Conservation (phyloP, 148 eudicot species). For the Spergularia bocconei region DNA sequence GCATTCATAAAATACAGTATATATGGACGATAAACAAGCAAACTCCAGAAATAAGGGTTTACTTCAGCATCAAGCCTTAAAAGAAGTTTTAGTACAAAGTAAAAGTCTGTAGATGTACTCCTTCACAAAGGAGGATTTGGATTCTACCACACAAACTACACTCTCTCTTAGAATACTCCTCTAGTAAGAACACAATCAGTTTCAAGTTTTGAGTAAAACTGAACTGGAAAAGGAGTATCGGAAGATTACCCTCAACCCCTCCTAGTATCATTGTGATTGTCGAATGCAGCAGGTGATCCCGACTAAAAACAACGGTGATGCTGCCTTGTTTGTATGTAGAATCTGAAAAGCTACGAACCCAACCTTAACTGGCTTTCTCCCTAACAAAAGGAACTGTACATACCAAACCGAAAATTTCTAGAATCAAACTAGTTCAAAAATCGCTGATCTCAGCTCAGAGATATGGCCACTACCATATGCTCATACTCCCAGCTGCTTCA, state of each 20-base stretch:
- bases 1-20: too few species aligned
- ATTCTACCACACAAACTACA: conserved; percentile 8
- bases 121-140: not conserved
- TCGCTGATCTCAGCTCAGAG: conserved; percentile 5
- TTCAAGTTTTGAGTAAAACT: conserved; percentile 13
- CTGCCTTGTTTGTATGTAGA: conserved; percentile 41
- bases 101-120: not conserved
- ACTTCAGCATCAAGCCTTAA: too few species aligned
- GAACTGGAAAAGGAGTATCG: conserved; percentile 1
- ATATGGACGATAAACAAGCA: too few species aligned
- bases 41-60: too few species aligned
- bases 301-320: conserved; percentile 53
- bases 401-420: conserved; percentile 16
- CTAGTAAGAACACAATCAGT: conserved; percentile 16
- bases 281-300: conserved; percentile 56
- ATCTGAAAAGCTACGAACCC: conserved; percentile 28
- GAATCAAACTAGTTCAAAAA: conserved; percentile 22
- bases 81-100: too few species aligned
- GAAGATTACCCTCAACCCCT: conserved; percentile 16
- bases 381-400: conserved; percentile 29
- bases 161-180: conserved; percentile 3
- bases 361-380: conserved; percentile 16
- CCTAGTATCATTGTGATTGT: conserved; percentile 22
- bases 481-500: not conserved
- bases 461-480: conserved; percentile 2